A percentile compares a stretch with the other conserved stretches of the same genome.
Evolutionary conservation across 108 stramenopile species (phyloP).

Genomic region (Hondaea fermentalgiana): DNA sequence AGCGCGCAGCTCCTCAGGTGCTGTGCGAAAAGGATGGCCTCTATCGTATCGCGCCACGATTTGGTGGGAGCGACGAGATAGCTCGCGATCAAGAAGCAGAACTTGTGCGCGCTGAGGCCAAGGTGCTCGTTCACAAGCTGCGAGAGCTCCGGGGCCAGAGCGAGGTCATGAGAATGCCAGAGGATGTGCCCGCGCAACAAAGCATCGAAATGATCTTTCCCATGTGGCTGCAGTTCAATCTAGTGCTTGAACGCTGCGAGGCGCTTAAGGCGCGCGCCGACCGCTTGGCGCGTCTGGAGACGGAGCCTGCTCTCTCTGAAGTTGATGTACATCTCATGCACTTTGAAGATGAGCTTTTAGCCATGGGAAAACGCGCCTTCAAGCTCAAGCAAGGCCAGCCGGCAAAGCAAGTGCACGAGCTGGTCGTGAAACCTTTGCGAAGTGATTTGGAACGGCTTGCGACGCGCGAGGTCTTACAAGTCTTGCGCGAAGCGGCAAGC

Average conservation of each 20-base stretch:
- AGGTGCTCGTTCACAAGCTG: neutral
- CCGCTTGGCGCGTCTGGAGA: neutral
- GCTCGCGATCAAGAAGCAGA: neutral
- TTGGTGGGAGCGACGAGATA: neutral
- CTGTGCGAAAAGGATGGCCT: neutral
- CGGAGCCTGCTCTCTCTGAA: neutral
- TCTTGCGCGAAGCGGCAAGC: neutral
- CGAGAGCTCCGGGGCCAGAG: neutral
- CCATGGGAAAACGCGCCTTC: neutral
- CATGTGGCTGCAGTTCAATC: neutral
- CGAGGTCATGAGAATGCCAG: neutral
- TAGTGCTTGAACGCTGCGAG: neutral
- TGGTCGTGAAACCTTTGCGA: neutral
- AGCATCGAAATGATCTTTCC: neutral
- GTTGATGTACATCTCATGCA: neutral
- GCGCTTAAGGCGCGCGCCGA: neutral
- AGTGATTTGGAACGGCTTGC: neutral
- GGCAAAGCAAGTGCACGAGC: neutral
- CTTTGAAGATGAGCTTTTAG: neutral
- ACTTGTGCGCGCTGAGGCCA: neutral
- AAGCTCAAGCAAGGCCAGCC: neutral
- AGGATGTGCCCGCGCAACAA: neutral
- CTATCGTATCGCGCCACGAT: neutral
- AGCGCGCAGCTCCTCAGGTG: neutral
- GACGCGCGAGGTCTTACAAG: neutral